These are phyloP conservation scores for Argentina anserina DNA, from an alignment of 306 rosid genomes.

Conservation along the genomic window DNA sequence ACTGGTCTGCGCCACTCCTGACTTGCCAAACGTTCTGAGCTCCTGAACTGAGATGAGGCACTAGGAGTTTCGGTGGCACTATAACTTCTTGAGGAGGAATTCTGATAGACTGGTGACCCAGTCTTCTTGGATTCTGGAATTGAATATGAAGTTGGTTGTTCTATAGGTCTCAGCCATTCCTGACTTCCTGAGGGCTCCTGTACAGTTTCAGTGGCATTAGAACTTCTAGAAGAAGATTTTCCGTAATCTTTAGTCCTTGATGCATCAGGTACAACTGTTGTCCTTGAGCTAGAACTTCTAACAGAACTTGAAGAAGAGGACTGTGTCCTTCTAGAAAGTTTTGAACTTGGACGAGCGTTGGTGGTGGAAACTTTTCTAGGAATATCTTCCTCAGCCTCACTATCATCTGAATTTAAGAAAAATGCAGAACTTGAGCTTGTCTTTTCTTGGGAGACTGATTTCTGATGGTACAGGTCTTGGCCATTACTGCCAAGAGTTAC, in stretches of 20 bases:
- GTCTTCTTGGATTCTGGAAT: slow-evolving; percentile 6
- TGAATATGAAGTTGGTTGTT: not conserved
- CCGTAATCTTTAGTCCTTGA: slow-evolving; percentile 16
- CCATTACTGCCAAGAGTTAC: slow-evolving; percentile 27
- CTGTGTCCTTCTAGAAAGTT: slow-evolving; percentile 60
- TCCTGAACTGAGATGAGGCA: slow-evolving; percentile 27
- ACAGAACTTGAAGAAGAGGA: slow-evolving; percentile 35
- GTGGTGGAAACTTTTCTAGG: slow-evolving; percentile 36
- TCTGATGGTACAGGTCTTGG: slow-evolving; percentile 29
- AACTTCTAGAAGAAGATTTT: slow-evolving; percentile 38
- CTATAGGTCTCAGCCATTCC: slow-evolving; percentile 12
- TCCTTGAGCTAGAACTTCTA: slow-evolving; percentile 26
- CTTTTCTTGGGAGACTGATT: slow-evolving; percentile 27
- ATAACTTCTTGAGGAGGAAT: slow-evolving; percentile 41
- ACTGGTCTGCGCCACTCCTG: slow-evolving; percentile 1
- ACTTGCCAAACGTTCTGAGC: slow-evolving; percentile 34
- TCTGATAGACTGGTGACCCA: slow-evolving; percentile 12
- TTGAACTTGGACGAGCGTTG: slow-evolving; percentile 36
- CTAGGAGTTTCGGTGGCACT: slow-evolving; percentile 30
- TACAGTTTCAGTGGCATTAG: slow-evolving; percentile 30
- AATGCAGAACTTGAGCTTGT: slow-evolving; percentile 36
- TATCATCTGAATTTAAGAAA: slow-evolving; percentile 46
- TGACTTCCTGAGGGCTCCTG: slow-evolving; percentile 32
- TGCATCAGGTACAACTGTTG: slow-evolving; percentile 21
- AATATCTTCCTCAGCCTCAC: slow-evolving; percentile 48